These are phyloP conservation scores for Vanrija sp. DNA, from an alignment of 1,284 basidiomycete species.

Conservation along the genomic window DNA sequence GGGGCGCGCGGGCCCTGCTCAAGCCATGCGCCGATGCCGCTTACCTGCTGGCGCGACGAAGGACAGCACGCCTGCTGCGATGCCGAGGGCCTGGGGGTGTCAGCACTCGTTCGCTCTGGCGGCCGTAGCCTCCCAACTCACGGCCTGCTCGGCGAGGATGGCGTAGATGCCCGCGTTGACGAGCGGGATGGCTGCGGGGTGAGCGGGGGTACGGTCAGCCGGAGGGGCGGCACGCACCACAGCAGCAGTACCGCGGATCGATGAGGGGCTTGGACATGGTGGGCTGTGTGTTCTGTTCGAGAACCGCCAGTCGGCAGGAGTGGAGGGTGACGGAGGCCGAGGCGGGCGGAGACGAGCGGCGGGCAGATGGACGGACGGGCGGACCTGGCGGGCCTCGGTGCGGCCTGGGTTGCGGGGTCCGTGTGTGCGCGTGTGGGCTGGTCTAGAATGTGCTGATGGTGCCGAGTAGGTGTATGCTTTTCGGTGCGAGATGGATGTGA, in stretches of 20 bases:
- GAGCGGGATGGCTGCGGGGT: constrained; percentile 64
- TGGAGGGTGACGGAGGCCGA: too few species aligned
- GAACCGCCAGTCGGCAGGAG: too few species aligned
- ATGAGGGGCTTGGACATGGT: constrained; percentile 19
- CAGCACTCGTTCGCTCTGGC: background rate
- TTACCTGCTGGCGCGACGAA: constrained; percentile 62
- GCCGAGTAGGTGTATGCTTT: too few species aligned
- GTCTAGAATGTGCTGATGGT: background rate
- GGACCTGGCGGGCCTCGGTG: background rate
- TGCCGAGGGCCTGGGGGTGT: constrained; percentile 52
- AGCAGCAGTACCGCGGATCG: constrained; percentile 46
- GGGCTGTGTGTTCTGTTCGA: background rate
- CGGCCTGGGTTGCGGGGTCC: background rate
- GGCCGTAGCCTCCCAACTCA: constrained; percentile 19
- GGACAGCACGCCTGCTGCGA: constrained; percentile 70
- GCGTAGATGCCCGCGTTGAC: constrained; percentile 81
- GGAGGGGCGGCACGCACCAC: too few species aligned
- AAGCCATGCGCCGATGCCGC: constrained; percentile 3
- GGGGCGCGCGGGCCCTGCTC: background rate
- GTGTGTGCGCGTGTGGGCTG: background rate
- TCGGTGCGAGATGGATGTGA: too few species aligned
- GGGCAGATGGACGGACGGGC: too few species aligned
- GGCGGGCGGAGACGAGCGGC: too few species aligned
- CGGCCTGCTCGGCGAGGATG: constrained; percentile 70
- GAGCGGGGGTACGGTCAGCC: background rate